Evolutionary conservation across 768 basidiomycete species (phyloP).

Genomic region (Collybia nuda): DNA sequence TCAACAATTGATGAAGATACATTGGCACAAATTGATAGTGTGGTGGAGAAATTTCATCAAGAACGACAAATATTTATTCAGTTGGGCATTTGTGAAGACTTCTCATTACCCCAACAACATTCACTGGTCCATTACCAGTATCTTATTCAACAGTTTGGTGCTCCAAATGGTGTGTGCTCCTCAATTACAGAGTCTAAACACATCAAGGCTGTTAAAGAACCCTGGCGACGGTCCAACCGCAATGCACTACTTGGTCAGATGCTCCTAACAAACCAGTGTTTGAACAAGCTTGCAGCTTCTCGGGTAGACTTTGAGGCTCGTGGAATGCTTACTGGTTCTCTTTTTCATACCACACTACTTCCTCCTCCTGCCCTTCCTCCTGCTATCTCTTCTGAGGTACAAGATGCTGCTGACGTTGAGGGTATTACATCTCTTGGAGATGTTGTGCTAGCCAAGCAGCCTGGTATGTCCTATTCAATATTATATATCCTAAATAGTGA

Average conservation of each 20-base stretch:
- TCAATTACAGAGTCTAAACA: slow-evolving; percentile 27
- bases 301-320: not conserved
- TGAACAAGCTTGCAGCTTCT: slow-evolving; percentile 10
- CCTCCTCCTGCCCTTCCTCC: not conserved
- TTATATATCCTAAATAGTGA: not conserved
- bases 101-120: slow-evolving; percentile 4
- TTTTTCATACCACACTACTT: not conserved
- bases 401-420: not conserved
- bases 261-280: slow-evolving; percentile 6
- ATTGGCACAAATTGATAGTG: not conserved
- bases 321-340: not conserved
- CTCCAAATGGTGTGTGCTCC: slow-evolving; percentile 27
- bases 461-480: not conserved
- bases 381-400: no score
- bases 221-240: slow-evolving; percentile 1
- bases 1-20: slow-evolving; percentile 10
- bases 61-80: not conserved
- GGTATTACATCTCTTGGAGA: slow-evolving; percentile 5
- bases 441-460: not conserved
- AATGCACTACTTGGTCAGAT: slow-evolving; percentile 8
- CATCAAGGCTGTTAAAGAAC: slow-evolving; percentile 5
- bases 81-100: not conserved
- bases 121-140: slow-evolving; percentile 2
- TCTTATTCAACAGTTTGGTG: slow-evolving; percentile 7
- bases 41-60: not conserved